These are phyloP conservation scores for Lyophyllum atratum DNA, from an alignment of 768 basidiomycete genomes.

Conservation along the genomic window DNA sequence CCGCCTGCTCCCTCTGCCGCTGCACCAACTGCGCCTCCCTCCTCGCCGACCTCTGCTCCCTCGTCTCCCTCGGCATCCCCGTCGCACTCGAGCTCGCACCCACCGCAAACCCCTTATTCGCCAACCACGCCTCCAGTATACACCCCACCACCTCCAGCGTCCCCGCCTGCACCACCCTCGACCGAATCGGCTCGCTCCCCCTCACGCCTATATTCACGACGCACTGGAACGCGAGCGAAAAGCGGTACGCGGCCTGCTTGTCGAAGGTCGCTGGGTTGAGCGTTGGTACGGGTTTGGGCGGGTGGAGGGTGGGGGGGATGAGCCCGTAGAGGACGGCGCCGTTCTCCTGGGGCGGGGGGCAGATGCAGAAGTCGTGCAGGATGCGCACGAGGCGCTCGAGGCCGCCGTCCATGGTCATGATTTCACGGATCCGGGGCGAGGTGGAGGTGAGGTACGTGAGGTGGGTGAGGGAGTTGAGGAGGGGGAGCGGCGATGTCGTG, in stretches of 20 bases:
- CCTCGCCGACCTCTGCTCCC: constrained; percentile 70
- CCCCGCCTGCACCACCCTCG: constrained; percentile 92
- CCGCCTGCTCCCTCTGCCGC: constrained; percentile 61
- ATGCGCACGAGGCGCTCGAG: constrained; percentile 94
- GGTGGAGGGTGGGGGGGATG: constrained; percentile 59
- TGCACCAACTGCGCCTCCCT: constrained; percentile 56
- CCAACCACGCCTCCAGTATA: constrained; percentile 91
- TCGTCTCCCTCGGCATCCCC: constrained; percentile 71
- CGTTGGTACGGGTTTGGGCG: constrained; percentile 55
- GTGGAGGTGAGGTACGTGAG: constrained; percentile 96
- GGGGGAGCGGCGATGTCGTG: constrained; percentile 46
- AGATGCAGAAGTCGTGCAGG: constrained; percentile 84
- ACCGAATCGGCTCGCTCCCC: constrained; percentile 89
- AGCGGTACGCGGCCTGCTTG: constrained; percentile 85
- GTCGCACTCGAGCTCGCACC: constrained; percentile 79
- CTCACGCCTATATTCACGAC: constrained; percentile 97
- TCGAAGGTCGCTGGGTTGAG: constrained; percentile 73
- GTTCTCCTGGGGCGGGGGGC: constrained; percentile 80
- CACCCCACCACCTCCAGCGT: constrained; percentile 92
- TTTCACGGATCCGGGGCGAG: constrained; percentile 96
- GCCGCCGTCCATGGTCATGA: constrained; percentile 97
- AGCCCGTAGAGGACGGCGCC: constrained; percentile 79
- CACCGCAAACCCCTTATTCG: constrained; percentile 84
- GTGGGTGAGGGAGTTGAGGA: constrained; percentile 91
- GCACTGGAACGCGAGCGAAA: constrained; percentile 93